Percentiles rank a stretch among this genome's conserved stretches.
phyloP scores from a whole-genome alignment of 768 basidiomycete species.

The Agrocybe chaxingu region DNA sequence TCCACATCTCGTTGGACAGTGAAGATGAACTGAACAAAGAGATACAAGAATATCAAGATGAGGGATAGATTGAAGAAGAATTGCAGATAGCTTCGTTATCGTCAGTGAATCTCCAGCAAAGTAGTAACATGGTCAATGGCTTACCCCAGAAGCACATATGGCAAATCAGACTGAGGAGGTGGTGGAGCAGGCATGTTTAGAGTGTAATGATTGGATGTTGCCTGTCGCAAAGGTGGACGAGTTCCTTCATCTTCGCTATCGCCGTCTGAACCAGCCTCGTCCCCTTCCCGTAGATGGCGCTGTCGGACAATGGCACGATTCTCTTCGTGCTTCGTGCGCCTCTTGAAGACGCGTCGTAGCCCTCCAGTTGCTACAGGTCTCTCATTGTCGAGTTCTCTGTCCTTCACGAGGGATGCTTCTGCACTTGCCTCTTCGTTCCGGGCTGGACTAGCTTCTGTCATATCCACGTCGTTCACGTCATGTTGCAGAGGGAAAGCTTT shows the following conservation, averaged over 20 bases:
- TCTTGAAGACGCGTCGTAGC: slow-evolving; percentile 61
- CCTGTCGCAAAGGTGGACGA: slow-evolving; percentile 41
- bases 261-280: slow-evolving; percentile 37
- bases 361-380: slow-evolving; percentile 64
- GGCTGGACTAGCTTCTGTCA: slow-evolving; percentile 65
- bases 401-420: slow-evolving; percentile 24
- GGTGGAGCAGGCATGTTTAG: slow-evolving; percentile 71
- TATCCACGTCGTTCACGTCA: slow-evolving; percentile 69
- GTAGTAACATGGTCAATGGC: slow-evolving; percentile 18
- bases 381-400: slow-evolving; percentile 32
- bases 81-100: slow-evolving; percentile 71
- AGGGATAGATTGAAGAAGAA: slow-evolving; percentile 92
- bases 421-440: slow-evolving; percentile 30
- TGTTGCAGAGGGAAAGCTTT: slow-evolving; percentile 50
- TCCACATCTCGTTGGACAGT: slow-evolving; percentile 90
- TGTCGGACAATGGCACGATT: slow-evolving; percentile 20
- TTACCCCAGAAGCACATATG: slow-evolving; percentile 85
- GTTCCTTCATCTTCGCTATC: slow-evolving; percentile 45
- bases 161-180: slow-evolving; percentile 56
- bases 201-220: slow-evolving; percentile 78
- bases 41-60: slow-evolving; percentile 78
- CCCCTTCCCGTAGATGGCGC: slow-evolving; percentile 33
- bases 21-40: slow-evolving; percentile 81
- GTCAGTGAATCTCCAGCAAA: slow-evolving; percentile 10
- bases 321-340: slow-evolving; percentile 45